Percentiles rank a stretch among this genome's conserved stretches.
Evolutionary conservation across 148 eudicot species (phyloP).

Genomic region (Gaultheria prostrata): DNA sequence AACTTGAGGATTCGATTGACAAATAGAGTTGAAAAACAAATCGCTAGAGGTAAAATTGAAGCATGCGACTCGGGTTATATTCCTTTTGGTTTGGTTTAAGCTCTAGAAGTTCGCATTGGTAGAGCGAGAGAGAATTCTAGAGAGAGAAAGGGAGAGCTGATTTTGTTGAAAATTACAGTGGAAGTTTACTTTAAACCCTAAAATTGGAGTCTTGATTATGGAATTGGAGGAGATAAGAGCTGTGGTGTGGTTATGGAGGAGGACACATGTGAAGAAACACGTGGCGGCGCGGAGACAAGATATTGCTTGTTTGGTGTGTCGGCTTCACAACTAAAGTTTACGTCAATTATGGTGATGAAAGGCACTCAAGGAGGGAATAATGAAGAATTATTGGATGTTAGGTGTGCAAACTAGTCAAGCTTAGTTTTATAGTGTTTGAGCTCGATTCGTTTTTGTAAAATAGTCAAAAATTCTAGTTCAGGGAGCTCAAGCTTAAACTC

Average conservation of each 20-base stretch:
- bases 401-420: no score
- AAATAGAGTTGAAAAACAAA: neutral
- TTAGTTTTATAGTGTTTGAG: no score
- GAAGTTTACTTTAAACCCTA: neutral
- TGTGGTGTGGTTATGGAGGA: neutral
- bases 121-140: neutral
- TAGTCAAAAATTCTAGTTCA: no score
- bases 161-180: neutral
- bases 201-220: neutral
- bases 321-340: no score
- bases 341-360: no score
- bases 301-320: no score
- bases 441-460: no score
- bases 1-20: neutral
- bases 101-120: neutral
- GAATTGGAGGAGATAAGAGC: neutral
- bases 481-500: no score
- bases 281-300: neutral
- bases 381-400: no score
- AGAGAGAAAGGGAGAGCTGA: neutral
- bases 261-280: neutral
- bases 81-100: neutral
- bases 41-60: neutral
- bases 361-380: no score
- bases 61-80: neutral